A percentile compares a stretch with the other conserved stretches of the same genome.
phyloP scores from a whole-genome alignment of 345 rosid species.

The Microcos paniculata region DNA sequence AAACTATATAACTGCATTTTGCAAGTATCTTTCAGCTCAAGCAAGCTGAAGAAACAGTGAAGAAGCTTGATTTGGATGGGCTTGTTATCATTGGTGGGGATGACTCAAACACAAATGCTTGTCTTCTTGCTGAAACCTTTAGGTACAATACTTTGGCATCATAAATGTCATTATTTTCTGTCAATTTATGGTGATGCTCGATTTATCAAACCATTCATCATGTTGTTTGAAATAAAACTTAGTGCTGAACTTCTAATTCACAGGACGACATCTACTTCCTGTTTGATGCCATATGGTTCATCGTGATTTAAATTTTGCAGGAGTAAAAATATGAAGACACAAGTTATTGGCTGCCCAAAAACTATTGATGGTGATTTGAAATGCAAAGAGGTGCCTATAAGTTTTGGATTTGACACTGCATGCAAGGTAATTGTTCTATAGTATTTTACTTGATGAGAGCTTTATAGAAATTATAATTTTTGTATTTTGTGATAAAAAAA shows the following conservation, averaged over 20 bases:
- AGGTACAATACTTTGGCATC: conserved; percentile 33
- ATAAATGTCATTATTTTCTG: neutral
- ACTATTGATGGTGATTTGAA: conserved; percentile 99
- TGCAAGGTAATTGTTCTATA: conserved; percentile 69
- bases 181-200: neutral
- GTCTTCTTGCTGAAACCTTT: conserved; percentile 95
- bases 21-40: conserved; percentile 57
- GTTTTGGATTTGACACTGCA: conserved; percentile 99
- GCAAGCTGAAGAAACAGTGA: conserved; percentile 94
- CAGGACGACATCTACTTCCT: neutral
- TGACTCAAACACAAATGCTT: conserved; percentile 97
- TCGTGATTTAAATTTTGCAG: conserved; percentile 27
- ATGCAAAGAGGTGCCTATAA: conserved; percentile 92
- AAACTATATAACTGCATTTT: neutral
- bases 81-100: conserved; percentile 95
- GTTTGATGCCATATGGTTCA: neutral
- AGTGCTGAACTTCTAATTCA: neutral
- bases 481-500: neutral
- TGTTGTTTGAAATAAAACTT: neutral
- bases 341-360: conserved; percentile 97
- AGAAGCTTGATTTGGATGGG: conserved; percentile 92
- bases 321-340: conserved; percentile 79
- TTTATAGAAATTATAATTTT: neutral
- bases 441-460: neutral
- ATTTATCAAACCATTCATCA: neutral